These are phyloP conservation scores for Plasmopara muralis DNA, from an alignment of 352 stramenopile genomes.

Conservation along the genomic window DNA sequence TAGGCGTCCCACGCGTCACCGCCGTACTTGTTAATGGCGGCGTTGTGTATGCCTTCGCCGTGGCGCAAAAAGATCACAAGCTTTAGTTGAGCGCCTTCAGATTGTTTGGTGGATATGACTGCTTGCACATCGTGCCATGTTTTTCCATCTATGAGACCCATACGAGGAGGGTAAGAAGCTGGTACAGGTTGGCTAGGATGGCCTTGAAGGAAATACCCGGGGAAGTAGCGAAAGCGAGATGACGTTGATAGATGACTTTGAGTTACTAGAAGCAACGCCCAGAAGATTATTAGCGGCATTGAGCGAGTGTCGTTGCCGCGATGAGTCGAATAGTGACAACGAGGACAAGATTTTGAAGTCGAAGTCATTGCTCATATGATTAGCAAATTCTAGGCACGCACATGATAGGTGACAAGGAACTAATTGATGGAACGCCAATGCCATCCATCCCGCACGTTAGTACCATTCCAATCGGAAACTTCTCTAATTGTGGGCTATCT, in stretches of 20 bases:
- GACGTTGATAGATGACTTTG: constrained; percentile 1
- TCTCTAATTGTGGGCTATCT: too few relatives aligned
- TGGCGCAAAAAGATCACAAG: constrained; percentile 26
- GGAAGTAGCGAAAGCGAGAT: constrained; percentile 10
- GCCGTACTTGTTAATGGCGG: constrained; percentile 25
- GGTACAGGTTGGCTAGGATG: constrained; percentile 3
- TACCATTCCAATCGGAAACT: too few relatives aligned
- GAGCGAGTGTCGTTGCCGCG: neutral
- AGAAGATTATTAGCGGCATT: constrained; percentile 1
- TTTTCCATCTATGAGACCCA: constrained; percentile 24
- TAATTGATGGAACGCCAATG: neutral
- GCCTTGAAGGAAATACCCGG: constrained; percentile 22
- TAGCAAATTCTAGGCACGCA: too few relatives aligned
- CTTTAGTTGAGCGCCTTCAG: constrained; percentile 9
- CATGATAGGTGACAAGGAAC: neutral
- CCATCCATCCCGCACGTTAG: constrained; percentile 7
- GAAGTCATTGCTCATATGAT: neutral
- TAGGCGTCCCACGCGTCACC: constrained; percentile 20
- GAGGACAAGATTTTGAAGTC: neutral
- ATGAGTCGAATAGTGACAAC: neutral
- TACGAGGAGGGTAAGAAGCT: constrained; percentile 14
- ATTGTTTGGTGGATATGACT: constrained; percentile 6
- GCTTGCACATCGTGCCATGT: constrained; percentile 22
- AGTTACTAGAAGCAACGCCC: constrained; percentile 6
- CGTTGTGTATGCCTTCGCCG: constrained; percentile 25